Conservation (phyloP, 495 filamentous ascomycete genomes). For the Neohortaea acidophila region DNA sequence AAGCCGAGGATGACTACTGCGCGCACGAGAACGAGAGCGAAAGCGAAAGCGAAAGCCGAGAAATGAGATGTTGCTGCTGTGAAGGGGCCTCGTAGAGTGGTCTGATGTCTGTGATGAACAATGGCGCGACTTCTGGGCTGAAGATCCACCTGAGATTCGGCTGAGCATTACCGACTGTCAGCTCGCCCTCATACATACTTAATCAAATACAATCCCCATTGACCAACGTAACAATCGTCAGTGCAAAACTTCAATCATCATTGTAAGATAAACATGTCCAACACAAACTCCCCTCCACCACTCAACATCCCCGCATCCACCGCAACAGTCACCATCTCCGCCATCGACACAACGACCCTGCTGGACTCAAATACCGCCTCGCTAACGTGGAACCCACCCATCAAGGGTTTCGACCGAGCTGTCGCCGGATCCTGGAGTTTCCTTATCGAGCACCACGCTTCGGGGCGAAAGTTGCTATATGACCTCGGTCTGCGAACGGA, state of each 20-base stretch:
- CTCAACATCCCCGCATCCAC: slow-evolving; percentile 4
- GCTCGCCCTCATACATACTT: too few relatives aligned
- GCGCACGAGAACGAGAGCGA: slow-evolving; percentile 5
- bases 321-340: slow-evolving; percentile 3
- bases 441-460: slow-evolving; percentile 9
- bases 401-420: slow-evolving; percentile 9
- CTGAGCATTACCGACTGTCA: too few relatives aligned
- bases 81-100: too few relatives aligned
- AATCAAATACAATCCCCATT: too few relatives aligned
- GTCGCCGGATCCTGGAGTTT: slow-evolving; percentile 4
- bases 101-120: too few relatives aligned
- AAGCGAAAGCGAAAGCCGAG: neutral
- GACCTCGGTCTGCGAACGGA: slow-evolving; percentile 12
- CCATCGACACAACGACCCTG: slow-evolving; percentile 9
- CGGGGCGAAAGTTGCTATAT: slow-evolving; percentile 7
- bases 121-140: too few relatives aligned
- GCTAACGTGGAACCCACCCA: slow-evolving; percentile 2
- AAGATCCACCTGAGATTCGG: too few relatives aligned
- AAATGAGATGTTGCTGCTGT: too few relatives aligned
- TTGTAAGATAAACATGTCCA: too few relatives aligned
- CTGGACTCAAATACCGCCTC: neutral
- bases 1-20: slow-evolving; percentile 10
- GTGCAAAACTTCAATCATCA: too few relatives aligned
- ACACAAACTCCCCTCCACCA: slow-evolving; percentile 3
- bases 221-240: too few relatives aligned